phyloP scores from a whole-genome alignment of 257 asterid species.

The Craterostigma plantagineum region DNA sequence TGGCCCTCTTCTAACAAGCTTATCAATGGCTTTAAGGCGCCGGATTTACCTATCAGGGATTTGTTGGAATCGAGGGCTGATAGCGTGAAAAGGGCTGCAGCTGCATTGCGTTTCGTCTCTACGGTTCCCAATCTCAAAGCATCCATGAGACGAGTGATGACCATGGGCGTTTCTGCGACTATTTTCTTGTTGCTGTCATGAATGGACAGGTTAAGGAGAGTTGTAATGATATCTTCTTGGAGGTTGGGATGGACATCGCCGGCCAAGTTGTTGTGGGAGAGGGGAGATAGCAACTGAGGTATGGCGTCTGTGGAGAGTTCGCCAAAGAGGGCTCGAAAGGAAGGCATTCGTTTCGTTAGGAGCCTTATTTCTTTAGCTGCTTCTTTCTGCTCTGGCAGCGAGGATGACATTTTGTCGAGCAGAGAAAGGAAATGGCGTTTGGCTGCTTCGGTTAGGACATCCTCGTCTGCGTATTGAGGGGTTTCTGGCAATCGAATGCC shows the following conservation, averaged over 20 bases:
- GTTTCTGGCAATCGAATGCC: slow-evolving; percentile 47
- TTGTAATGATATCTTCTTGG: slow-evolving; percentile 78
- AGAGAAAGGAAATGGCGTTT: slow-evolving; percentile 33
- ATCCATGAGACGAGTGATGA: slow-evolving; percentile 41
- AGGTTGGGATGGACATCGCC: slow-evolving; percentile 21
- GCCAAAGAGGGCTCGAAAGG: slow-evolving; percentile 61
- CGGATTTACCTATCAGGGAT: slow-evolving; percentile 53
- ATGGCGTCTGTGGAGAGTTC: slow-evolving; percentile 31
- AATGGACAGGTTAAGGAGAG: slow-evolving; percentile 65
- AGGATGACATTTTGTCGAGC: slow-evolving; percentile 37
- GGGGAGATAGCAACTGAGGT: slow-evolving; percentile 47
- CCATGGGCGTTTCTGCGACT: slow-evolving; percentile 67
- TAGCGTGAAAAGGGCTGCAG: slow-evolving; percentile 77
- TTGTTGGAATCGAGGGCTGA: slow-evolving; percentile 80
- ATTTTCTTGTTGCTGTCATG: slow-evolving; percentile 74
- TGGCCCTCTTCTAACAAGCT: slow-evolving; percentile 57
- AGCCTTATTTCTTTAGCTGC: slow-evolving; percentile 64
- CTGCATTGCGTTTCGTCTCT: slow-evolving; percentile 69
- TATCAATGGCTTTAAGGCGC: slow-evolving; percentile 51
- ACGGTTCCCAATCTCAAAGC: slow-evolving; percentile 51
- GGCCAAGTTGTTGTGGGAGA: slow-evolving; percentile 16
- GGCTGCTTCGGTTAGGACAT: slow-evolving; percentile 41
- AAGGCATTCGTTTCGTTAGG: slow-evolving; percentile 55
- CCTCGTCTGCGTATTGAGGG: slow-evolving; percentile 21
- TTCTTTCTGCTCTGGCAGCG: slow-evolving; percentile 40